A percentile compares a stretch with the other conserved stretches of the same genome.
These are phyloP conservation scores for Omphalea diandra DNA, from an alignment of 441 rosid genomes.

Conservation along the genomic window DNA sequence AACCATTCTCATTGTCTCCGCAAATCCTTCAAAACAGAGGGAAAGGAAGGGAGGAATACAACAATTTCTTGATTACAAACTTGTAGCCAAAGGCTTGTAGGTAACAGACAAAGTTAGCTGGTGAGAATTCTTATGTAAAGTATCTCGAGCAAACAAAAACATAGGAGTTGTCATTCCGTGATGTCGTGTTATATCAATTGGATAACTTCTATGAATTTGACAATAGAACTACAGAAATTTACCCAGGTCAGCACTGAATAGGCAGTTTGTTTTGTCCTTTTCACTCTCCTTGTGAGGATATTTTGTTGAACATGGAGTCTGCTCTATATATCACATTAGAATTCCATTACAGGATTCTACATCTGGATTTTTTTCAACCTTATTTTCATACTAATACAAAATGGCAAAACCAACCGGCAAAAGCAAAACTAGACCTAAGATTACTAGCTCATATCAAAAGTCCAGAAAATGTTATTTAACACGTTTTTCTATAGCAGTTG, in stretches of 20 bases:
- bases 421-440: no score
- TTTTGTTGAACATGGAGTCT: neutral
- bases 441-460: no score
- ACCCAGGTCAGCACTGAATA: neutral
- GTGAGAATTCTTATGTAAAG: neutral
- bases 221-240: neutral
- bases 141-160: neutral
- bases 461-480: no score
- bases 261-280: neutral
- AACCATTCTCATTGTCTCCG: neutral
- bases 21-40: neutral
- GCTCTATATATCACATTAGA: no score
- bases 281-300: neutral
- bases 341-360: no score
- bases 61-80: neutral
- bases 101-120: neutral
- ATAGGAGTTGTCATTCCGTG: neutral
- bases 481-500: no score
- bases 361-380: no score
- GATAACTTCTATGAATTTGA: neutral
- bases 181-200: neutral
- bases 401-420: no score
- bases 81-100: neutral
- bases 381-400: no score
- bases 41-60: neutral